phyloP scores from a whole-genome alignment of 495 filamentous ascomycete genomes.

The Annulohypoxylon maeteangense region DNA sequence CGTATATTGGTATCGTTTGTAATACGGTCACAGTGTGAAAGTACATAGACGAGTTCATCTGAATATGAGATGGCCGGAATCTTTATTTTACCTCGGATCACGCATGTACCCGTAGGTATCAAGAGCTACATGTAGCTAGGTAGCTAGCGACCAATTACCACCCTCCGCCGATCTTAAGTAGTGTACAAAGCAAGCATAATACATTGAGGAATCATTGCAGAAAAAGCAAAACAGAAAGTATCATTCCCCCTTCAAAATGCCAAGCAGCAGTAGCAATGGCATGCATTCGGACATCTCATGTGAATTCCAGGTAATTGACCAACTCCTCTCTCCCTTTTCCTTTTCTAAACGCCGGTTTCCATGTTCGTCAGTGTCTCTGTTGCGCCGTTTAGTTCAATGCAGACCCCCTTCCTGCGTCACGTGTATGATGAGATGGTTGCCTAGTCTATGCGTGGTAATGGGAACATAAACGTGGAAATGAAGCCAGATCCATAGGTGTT shows the following conservation, averaged over 20 bases:
- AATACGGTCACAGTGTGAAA: neutral
- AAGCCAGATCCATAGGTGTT: conserved; percentile 10
- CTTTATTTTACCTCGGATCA: conserved; percentile 12
- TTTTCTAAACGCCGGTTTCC: conserved; percentile 32
- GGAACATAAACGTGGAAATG: conserved; percentile 4
- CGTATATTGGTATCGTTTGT: neutral
- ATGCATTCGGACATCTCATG: conserved; percentile 2
- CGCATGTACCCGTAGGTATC: neutral
- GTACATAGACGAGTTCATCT: neutral
- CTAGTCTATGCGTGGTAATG: conserved; percentile 3
- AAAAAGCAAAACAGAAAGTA: conserved; percentile 21
- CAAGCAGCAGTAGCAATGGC: neutral
- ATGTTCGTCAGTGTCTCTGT: conserved; percentile 28
- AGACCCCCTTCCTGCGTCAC: neutral
- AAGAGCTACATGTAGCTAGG: neutral
- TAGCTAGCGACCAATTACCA: conserved; percentile 5
- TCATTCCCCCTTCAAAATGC: neutral
- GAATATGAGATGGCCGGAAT: conserved; percentile 10
- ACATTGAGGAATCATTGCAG: conserved; percentile 34
- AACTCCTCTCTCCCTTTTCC: conserved; percentile 1
- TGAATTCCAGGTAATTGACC: neutral
- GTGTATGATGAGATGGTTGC: neutral
- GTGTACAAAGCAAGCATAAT: conserved; percentile 9
- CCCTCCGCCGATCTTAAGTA: neutral
- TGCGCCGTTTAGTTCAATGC: conserved; percentile 22